Conservation (phyloP, 75 land plant genomes). For the Azolla pinnata region DNA sequence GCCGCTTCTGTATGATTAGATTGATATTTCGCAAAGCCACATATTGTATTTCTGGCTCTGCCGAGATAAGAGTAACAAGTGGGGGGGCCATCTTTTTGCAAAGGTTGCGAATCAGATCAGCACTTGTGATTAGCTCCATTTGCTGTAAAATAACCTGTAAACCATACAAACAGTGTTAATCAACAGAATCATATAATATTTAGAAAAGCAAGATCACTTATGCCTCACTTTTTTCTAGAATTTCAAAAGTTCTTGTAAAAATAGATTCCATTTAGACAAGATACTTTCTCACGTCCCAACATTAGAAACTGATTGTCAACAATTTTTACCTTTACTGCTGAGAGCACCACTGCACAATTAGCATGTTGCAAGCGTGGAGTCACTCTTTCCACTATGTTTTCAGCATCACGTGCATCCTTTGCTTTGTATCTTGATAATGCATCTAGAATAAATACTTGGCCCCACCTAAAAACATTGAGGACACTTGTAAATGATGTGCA, state of each 20-base stretch:
- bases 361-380: constrained; percentile 99
- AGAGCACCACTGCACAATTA: constrained; percentile 99
- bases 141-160: constrained; percentile 94
- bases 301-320: too few relatives aligned
- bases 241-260: too few relatives aligned
- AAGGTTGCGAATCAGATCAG: constrained; percentile 91
- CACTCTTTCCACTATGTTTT: constrained; percentile 95
- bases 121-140: constrained; percentile 97
- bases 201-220: too few relatives aligned
- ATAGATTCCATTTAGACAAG: too few relatives aligned
- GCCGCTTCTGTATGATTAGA: constrained; percentile 91
- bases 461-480: constrained; percentile 58
- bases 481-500: too few relatives aligned
- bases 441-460: constrained; percentile 97
- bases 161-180: background rate
- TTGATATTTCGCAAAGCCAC: constrained; percentile 96
- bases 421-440: constrained; percentile 93
- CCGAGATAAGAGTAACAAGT: constrained; percentile 90
- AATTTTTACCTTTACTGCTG: constrained; percentile 99
- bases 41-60: constrained; percentile 99
- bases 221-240: too few relatives aligned
- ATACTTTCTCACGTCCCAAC: too few relatives aligned
- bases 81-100: constrained; percentile 99
- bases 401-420: constrained; percentile 99
- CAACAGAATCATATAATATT: background rate